Base-by-base conservation (phyloP, 2,329 filamentous ascomycete genomes). In the Didymella exigua region DNA sequence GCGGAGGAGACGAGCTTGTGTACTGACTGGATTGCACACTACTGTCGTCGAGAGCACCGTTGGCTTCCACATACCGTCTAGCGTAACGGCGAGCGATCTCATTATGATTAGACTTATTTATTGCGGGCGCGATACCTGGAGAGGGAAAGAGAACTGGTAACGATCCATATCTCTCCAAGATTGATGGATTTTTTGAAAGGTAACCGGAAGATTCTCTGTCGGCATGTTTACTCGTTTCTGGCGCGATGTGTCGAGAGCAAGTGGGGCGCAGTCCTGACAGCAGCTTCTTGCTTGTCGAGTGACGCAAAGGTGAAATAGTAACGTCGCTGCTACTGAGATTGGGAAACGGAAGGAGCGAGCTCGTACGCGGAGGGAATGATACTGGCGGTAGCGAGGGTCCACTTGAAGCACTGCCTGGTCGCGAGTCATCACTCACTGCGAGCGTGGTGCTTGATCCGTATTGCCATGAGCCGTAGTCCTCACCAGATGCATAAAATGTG, bases 61-160 rank as follows among this genome's bases (percentile, higher is more conserved):
- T 24, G 16, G 3, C 10, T 5, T 30, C 9, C 1, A 19, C 1
- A 14, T 24, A 23, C 13, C 19, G 19, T 11, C 33, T n/a, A 11
- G 9, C 13, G 3, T 33, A 19, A 3, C 13, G 9, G n/a, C 29
- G 36, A 13, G 36, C 21, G 18, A 38, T 38, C 36, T n/a, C 4
- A 9, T 24, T 24, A 5, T 14, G 14, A 24, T n/a, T 4, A 3
- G 36, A 16, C 5, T 2, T 6, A 13, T 16, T 14, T 2, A 19
- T 5, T 24, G 9, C 19, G 5, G 19, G n/a, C 11, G 38, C 45
- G 9, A 66, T 31, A 9, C 24, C 40, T 38, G 56, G 47, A 14
- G 59, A 54, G 3, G 57, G 59, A 11, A 61, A 62, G 0, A 63
- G 27, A 5, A 44, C 33, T n/a, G 40, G 27, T 14, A 49, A n/a